Evolutionary conservation across 306 rosid species (phyloP), one percentile per base, ranked within the genome.

Genomic region (Begonia peltatifolia): DNA sequence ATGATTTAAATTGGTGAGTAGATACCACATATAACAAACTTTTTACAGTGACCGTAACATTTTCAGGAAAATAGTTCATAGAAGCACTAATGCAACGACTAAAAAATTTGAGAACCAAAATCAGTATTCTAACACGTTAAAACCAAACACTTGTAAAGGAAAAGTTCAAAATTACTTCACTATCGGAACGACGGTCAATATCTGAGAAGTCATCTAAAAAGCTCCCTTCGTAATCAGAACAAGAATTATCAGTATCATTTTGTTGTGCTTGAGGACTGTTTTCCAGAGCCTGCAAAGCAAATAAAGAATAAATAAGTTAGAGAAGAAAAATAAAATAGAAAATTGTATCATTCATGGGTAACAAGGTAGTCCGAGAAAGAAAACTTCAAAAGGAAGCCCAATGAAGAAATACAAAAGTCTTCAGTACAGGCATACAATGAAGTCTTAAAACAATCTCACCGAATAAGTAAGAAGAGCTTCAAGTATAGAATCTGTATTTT

Each of bases 401-500:
- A 30, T 30, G 38, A 30, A 30, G 38, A 30, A 30, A 30, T 30
- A 30, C 38, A 30, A 30, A 2, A 30, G 9, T 30, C 36, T 30
- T 30, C 2, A 30, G 38, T 7, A 30, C 38, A 30, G 38, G 38
- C 38, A 30, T 0, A 6, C 38, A 30, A 30, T 30, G 38, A 30
- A 30, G 38, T 30, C 38, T 30, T 30, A 30, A 30, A 20, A 30
- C 9, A 30, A 53, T 67, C 97, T 78, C 73, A 84, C 97, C 58
- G 74, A 60, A 64, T 80, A 74, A 7, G 89, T 64, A 62, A 89
- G 97, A 42, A 89, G 83, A 36, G 84, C 81, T 76, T 82, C 83
- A 61, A 89, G 66, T 58, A 89, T 71, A 16, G 76, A 70, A 60
- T 70, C 73, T 53, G 76, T 68, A 14, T 82, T 80, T 49, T 78